These are phyloP conservation scores for Pichia heedii DNA, from an alignment of 805 yeast genomes.

Conservation along the genomic window DNA sequence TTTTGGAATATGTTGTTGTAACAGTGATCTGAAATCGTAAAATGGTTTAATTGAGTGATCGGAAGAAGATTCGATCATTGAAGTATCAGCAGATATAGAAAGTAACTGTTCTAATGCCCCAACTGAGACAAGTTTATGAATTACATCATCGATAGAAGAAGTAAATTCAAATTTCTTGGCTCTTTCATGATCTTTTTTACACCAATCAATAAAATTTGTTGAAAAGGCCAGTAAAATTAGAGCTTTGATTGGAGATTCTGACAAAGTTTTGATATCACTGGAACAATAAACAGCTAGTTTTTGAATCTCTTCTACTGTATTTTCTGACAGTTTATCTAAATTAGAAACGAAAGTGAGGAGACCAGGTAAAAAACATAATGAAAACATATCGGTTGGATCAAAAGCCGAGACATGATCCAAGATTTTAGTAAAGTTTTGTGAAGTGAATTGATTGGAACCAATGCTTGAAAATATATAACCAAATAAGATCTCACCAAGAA, in stretches of 20 bases:
- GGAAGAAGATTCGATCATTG: conserved; percentile 12
- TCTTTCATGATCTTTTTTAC: conserved; percentile 40
- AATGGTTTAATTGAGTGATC: conserved; percentile 24
- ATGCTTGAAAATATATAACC: conserved; percentile 34
- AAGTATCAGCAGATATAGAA: conserved; percentile 51
- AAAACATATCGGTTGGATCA: conserved; percentile 52
- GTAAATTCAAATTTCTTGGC: conserved; percentile 40
- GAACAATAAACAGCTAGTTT: conserved; percentile 29
- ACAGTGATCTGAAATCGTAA: conserved; percentile 56
- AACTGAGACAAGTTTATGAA: conserved; percentile 46
- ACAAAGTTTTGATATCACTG: conserved; percentile 32
- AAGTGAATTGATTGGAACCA: conserved; percentile 23
- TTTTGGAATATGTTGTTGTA: conserved; percentile 60
- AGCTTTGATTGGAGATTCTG: conserved; percentile 40
- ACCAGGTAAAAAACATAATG: conserved; percentile 57
- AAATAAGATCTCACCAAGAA: conserved; percentile 54
- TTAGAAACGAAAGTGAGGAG: conserved; percentile 37
- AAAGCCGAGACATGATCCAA: conserved; percentile 39
- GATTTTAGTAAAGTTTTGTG: conserved; percentile 30
- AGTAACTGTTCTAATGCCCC: conserved; percentile 69
- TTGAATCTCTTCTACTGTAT: conserved; percentile 32
- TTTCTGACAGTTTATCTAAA: conserved; percentile 28
- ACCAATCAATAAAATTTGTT: conserved; percentile 58
- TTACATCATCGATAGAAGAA: conserved; percentile 42
- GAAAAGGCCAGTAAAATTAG: conserved; percentile 43